A percentile compares a stretch with the other conserved stretches of the same genome.
phyloP scores from a whole-genome alignment of 2,329 filamentous ascomycete species.

The Nigrospora sphaerica region DNA sequence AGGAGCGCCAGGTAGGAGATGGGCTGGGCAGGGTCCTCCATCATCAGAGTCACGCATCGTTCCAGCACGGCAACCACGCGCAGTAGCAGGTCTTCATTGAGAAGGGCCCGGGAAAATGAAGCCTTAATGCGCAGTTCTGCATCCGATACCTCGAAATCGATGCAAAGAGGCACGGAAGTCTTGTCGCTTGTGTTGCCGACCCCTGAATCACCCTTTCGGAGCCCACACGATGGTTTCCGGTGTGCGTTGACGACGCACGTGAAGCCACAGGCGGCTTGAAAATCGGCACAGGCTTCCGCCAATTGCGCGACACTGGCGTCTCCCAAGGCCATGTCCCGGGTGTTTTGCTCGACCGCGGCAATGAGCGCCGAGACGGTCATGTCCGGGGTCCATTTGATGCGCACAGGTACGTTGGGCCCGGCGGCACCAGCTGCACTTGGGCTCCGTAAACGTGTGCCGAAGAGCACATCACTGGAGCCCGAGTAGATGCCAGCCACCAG shows the following conservation, averaged over 20 bases:
- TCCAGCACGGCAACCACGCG: neutral
- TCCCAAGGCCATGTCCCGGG: neutral
- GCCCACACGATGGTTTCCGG: neutral
- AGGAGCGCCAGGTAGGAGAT: neutral
- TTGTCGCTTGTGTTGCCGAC: too few species aligned
- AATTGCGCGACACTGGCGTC: neutral
- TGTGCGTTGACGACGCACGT: constrained; percentile 1
- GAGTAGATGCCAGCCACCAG: neutral
- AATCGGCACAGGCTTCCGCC: neutral
- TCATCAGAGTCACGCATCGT: neutral
- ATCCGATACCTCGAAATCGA: neutral
- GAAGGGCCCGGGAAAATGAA: neutral
- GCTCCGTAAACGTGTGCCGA: neutral
- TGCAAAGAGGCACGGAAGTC: neutral
- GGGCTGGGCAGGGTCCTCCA: neutral
- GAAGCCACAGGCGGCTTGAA: neutral
- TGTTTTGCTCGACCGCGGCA: neutral
- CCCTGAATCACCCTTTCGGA: neutral
- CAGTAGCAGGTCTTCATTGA: neutral
- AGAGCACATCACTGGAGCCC: neutral
- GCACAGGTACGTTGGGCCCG: neutral
- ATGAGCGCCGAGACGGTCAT: neutral
- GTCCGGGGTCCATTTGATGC: neutral
- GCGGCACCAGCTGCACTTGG: neutral
- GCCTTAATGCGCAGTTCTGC: neutral